These are phyloP conservation scores for Coriaria nepalensis DNA, from an alignment of 306 rosid species.

Conservation along the genomic window DNA sequence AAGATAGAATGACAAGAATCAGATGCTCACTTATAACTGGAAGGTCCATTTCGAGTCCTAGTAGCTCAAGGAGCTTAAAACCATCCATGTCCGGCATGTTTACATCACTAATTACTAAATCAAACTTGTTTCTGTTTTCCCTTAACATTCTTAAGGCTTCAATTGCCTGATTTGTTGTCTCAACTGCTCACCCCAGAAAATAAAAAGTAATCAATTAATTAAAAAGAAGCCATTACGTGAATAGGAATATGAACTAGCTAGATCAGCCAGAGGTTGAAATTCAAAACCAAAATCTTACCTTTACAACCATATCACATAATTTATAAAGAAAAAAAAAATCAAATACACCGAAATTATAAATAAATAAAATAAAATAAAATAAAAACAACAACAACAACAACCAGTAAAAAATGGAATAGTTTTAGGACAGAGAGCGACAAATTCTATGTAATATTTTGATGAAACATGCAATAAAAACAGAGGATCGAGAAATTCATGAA, in stretches of 20 bases:
- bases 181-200: slow-evolving; percentile 42
- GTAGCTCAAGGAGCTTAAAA: slow-evolving; percentile 65
- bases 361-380: no score
- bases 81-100: slow-evolving; percentile 93
- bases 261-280: background rate
- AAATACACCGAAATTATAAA: no score
- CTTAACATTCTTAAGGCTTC: slow-evolving; percentile 60
- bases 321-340: background rate
- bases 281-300: slow-evolving; percentile 6
- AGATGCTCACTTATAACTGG: slow-evolving; percentile 70
- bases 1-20: slow-evolving; percentile 4
- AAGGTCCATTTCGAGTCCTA: slow-evolving; percentile 84
- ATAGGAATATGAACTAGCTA: background rate
- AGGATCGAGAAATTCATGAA: background rate
- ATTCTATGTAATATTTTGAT: background rate
- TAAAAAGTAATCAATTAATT: background rate
- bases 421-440: no score
- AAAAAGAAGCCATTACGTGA: background rate
- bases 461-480: slow-evolving; percentile 2
- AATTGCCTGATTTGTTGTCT: slow-evolving; percentile 46
- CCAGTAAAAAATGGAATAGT: background rate
- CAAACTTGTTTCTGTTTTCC: slow-evolving; percentile 51
- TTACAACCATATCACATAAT: no score
- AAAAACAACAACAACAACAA: no score
- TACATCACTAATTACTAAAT: slow-evolving; percentile 73